phyloP scores from a whole-genome alignment of 345 rosid genomes.

The Ailanthus altissimus region DNA sequence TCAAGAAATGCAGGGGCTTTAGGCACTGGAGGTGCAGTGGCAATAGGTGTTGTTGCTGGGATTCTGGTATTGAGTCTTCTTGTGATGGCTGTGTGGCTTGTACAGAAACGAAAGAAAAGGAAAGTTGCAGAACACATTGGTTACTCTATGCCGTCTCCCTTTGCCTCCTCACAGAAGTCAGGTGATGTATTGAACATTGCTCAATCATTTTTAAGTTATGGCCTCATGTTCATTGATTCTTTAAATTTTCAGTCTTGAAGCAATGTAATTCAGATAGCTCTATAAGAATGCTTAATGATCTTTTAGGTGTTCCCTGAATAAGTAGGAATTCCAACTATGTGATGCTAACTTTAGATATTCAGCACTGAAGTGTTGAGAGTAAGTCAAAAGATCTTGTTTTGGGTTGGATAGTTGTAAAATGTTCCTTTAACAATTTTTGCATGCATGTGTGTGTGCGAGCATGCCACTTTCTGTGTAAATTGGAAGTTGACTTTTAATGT shows the following conservation, averaged over 20 bases:
- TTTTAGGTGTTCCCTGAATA: neutral
- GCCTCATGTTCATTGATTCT: conserved; percentile 2
- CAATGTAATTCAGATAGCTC: neutral
- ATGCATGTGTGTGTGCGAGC: neutral
- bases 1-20: conserved; percentile 42
- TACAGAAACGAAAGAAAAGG: conserved; percentile 59
- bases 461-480: neutral
- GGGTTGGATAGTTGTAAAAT: neutral
- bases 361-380: neutral
- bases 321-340: neutral
- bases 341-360: neutral
- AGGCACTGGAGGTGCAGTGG: conserved; percentile 58
- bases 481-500: neutral
- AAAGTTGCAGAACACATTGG: conserved; percentile 44
- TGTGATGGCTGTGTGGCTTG: conserved; percentile 70
- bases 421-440: neutral
- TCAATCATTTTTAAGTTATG: neutral
- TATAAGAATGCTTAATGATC: neutral
- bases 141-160: conserved; percentile 70
- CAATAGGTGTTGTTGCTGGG: conserved; percentile 65
- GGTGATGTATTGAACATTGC: conserved; percentile 44
- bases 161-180: conserved; percentile 86
- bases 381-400: neutral
- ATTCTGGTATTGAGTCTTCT: conserved; percentile 63
- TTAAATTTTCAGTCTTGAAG: neutral